These are phyloP conservation scores for Tanacetum coccineum DNA, from an alignment of 129 eudicot species.

Conservation along the genomic window DNA sequence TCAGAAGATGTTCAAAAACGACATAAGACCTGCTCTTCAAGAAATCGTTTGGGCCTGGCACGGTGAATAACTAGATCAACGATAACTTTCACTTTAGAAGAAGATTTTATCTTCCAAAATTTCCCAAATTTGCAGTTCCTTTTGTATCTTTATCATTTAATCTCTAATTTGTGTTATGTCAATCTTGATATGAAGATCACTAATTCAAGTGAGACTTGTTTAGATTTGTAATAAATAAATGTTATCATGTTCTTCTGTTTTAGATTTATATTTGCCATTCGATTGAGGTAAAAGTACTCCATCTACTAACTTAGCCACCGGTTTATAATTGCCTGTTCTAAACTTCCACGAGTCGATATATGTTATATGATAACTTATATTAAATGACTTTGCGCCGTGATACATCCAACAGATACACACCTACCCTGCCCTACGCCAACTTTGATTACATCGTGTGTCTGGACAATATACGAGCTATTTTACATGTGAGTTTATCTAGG, in stretches of 20 bases:
- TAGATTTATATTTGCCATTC: not conserved
- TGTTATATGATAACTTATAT: not conserved
- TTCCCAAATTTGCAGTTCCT: constrained; percentile 19
- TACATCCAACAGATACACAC: no score
- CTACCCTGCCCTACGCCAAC: not conserved
- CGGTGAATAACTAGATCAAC: constrained; percentile 40
- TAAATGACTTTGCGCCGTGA: no score
- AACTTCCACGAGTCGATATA: not conserved
- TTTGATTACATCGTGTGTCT: not conserved
- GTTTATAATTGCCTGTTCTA: no score
- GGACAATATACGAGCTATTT: not conserved
- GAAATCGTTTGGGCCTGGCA: constrained; percentile 87
- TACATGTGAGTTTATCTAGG: not conserved
- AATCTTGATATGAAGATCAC: constrained; percentile 12
- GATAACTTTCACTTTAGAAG: not conserved
- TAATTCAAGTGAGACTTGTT: constrained; percentile 11
- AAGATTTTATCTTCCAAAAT: not conserved
- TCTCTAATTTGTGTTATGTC: constrained; percentile 17
- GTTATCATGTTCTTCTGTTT: constrained; percentile 9
- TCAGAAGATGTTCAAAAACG: constrained; percentile 42
- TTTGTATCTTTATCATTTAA: constrained; percentile 28
- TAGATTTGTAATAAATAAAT: constrained; percentile 6
- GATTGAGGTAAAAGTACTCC: not conserved
- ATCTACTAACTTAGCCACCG: no score
- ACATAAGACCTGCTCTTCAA: constrained; percentile 50